Percentiles rank a stretch among this genome's conserved stretches.
Evolutionary conservation across 805 yeast species (phyloP).

Genomic region (Scheffersomyces coipomensis): DNA sequence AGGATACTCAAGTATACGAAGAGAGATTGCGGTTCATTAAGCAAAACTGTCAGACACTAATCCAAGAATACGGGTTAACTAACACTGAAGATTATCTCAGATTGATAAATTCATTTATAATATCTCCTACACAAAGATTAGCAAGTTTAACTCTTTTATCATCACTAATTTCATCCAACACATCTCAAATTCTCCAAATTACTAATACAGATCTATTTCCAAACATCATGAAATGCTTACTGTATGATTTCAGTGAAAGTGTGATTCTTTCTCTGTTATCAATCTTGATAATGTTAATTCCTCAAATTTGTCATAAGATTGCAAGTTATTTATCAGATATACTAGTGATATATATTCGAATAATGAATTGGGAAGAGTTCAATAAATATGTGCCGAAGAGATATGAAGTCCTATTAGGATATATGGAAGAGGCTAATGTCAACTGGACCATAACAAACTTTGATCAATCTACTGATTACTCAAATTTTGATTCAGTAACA

Average conservation of each 20-base stretch:
- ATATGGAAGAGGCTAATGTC: constrained; percentile 4
- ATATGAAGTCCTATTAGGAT: constrained; percentile 4
- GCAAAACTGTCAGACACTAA: constrained; percentile 39
- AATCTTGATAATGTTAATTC: constrained; percentile 34
- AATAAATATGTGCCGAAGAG: constrained; percentile 8
- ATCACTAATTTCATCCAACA: constrained; percentile 23
- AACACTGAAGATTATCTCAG: constrained; percentile 35
- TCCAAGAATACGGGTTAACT: constrained; percentile 42
- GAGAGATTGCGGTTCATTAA: constrained; percentile 52
- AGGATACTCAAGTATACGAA: constrained; percentile 31
- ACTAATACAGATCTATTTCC: constrained; percentile 33
- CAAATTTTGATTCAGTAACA: constrained; percentile 8
- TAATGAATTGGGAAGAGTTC: constrained; percentile 24
- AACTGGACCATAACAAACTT: constrained; percentile 18
- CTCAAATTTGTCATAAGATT: constrained; percentile 40
- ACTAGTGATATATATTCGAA: constrained; percentile 43
- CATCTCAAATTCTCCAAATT: constrained; percentile 26
- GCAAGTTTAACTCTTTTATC: constrained; percentile 38
- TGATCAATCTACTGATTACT: constrained; percentile 5
- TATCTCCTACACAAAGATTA: constrained; percentile 31
- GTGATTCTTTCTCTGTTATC: constrained; percentile 35
- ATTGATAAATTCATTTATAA: constrained; percentile 34
- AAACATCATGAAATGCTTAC: constrained; percentile 34
- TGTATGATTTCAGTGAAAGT: constrained; percentile 41
- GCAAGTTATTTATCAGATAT: constrained; percentile 36